Percentiles rank a stretch among this genome's conserved stretches.
Evolutionary conservation across 179 eudicot genomes (phyloP).

Genomic region (Actinidia chinensis): DNA sequence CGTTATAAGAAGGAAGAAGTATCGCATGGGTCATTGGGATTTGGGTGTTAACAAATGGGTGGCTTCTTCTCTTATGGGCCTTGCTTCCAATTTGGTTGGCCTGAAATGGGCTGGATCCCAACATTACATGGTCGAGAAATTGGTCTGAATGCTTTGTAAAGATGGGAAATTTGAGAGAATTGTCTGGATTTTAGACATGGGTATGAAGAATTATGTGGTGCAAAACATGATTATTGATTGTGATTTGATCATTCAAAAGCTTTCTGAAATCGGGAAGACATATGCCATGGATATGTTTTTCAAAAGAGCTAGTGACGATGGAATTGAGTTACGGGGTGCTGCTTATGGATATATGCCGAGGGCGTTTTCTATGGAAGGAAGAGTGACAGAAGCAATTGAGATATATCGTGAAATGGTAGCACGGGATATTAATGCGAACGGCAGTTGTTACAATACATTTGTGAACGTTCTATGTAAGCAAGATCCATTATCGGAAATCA

Average conservation of each 20-base stretch:
- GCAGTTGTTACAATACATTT: slow-evolving; percentile 44
- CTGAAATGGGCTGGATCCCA: slow-evolving; percentile 45
- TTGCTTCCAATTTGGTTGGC: no score
- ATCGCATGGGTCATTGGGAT: no score
- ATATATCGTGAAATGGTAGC: slow-evolving; percentile 38
- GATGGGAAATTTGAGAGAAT: slow-evolving; percentile 56
- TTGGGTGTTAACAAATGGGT: no score
- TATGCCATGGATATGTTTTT: slow-evolving; percentile 62
- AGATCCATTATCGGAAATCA: slow-evolving; percentile 43
- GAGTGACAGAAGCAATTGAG: slow-evolving; percentile 50
- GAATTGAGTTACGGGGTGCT: slow-evolving; percentile 34
- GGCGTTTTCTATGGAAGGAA: slow-evolving; percentile 49
- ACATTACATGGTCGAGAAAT: slow-evolving; percentile 54
- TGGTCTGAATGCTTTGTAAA: slow-evolving; percentile 56
- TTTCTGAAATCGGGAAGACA: slow-evolving; percentile 56
- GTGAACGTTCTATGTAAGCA: slow-evolving; percentile 48
- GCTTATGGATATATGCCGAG: slow-evolving; percentile 57
- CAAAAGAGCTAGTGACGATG: slow-evolving; percentile 42
- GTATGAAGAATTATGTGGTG: slow-evolving; percentile 39
- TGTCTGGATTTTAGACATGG: slow-evolving; percentile 51
- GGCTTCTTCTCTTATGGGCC: no score
- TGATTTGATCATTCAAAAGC: slow-evolving; percentile 55
- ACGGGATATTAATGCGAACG: slow-evolving; percentile 34
- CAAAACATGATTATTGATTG: slow-evolving; percentile 57
- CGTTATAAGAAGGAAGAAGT: no score